Base-by-base conservation (phyloP, 768 basidiomycete genomes). In the Boletus sp. region DNA sequence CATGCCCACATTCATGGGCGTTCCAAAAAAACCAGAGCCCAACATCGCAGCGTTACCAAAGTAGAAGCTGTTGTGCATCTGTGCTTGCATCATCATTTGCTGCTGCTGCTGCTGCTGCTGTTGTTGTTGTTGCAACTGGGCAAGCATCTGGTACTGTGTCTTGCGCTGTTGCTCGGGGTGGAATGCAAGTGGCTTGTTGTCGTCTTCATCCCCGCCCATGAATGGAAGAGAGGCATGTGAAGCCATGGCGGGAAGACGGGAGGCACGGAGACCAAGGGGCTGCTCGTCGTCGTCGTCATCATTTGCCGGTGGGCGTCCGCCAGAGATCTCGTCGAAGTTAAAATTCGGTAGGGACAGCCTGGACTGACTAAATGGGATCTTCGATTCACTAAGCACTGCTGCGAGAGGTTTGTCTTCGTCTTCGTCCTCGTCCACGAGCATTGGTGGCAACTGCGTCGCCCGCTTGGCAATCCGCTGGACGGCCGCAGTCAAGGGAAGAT, bases 131-230 rank as follows among this genome's bases (percentile, higher is more conserved):
- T 46, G 45, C 5, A 70, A 63, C 45, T 72, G 70, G 15, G 68
- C 61, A 38, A 75, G 64, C 70, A 78, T 73, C 44, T 74, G 68
- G 55, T 74, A 73, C 61, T 80, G 78, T n/a, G 86, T 83, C 56
- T 82, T 81, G 51, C 87, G 83, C 61, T 90, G 87, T 60, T 92
- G 90, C 60, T 90, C 87, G 13, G 88, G 88, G 64, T 88, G 88
- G 55, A 86, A 72, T 3, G 79, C 89, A 25, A 90, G 74, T 7
- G 89, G 88, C 51, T 73, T 74, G 61, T 91, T 83, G 56, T 90
- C 88, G 41, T 89, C 88, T 51, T 82, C 85, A 5, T 74, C 80
- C 29, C 65, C 73, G 32, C 64, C 69, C 32, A 54, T 63, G 13
- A 56, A 58, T n/a, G 65, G 64, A 47, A 67, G 62, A 9, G 69